phyloP scores from a whole-genome alignment of 257 asterid genomes.

The Salvia hispanica region DNA sequence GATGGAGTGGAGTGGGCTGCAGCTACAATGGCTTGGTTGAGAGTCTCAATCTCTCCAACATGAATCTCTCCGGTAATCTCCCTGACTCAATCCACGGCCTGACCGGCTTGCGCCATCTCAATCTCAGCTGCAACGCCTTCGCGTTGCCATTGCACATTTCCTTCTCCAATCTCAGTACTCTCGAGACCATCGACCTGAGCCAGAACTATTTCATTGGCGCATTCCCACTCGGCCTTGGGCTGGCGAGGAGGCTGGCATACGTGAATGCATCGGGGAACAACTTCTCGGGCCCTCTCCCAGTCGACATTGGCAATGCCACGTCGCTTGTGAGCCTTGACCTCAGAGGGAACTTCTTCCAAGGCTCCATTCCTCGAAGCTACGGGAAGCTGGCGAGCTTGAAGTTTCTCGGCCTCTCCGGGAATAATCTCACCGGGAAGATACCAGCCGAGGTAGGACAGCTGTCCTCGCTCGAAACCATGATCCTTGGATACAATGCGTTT shows the following conservation, averaged over 20 bases:
- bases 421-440: slow-evolving; percentile 37
- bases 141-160: slow-evolving; percentile 56
- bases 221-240: slow-evolving; percentile 46
- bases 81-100: slow-evolving; percentile 50
- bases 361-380: slow-evolving; percentile 59
- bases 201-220: slow-evolving; percentile 52
- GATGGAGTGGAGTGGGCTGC: slow-evolving; percentile 73
- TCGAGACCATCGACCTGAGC: slow-evolving; percentile 63
- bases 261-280: slow-evolving; percentile 76
- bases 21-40: slow-evolving; percentile 50
- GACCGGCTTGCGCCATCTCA: slow-evolving; percentile 37
- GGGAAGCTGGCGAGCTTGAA: slow-evolving; percentile 48
- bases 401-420: slow-evolving; percentile 77
- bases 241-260: slow-evolving; percentile 37
- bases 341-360: slow-evolving; percentile 77
- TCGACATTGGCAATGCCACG: slow-evolving; percentile 54
- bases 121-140: slow-evolving; percentile 61
- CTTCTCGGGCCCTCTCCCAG: slow-evolving; percentile 68
- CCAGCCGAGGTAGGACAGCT: slow-evolving; percentile 42
- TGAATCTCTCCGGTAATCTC: slow-evolving; percentile 65
- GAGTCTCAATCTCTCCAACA: slow-evolving; percentile 60
- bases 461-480: slow-evolving; percentile 35
- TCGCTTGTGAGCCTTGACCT: slow-evolving; percentile 64
- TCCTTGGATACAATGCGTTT: slow-evolving; percentile 43
- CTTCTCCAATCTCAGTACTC: slow-evolving; percentile 49